Evolutionary conservation across 495 filamentous ascomycete species (phyloP).

Genomic region (Penicillium ucsense): DNA sequence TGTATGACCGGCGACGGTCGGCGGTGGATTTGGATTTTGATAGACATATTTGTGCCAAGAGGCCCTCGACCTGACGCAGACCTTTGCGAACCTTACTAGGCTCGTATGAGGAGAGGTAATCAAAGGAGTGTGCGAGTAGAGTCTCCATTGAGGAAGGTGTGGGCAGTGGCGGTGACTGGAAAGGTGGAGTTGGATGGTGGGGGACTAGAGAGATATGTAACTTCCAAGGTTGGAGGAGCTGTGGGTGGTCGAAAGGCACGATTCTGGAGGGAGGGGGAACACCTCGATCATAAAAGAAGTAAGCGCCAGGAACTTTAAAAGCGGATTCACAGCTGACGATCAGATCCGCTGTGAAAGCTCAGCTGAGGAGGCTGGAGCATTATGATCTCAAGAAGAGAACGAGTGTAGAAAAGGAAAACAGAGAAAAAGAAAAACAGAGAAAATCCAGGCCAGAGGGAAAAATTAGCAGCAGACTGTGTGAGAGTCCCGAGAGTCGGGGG

Average conservation of each 20-base stretch:
- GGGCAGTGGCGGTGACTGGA: conserved; percentile 10
- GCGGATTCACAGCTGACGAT: too few species aligned
- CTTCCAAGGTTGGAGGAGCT: too few species aligned
- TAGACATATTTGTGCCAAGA: conserved; percentile 92
- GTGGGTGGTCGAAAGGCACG: neutral
- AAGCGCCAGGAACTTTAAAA: too few species aligned
- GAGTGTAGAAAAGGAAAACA: too few species aligned
- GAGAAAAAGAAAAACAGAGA: too few species aligned
- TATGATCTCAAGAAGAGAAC: neutral
- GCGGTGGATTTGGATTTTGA: conserved; percentile 41
- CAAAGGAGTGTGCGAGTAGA: conserved; percentile 85
- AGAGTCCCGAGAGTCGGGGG: conserved; percentile 1
- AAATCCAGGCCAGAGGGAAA: too few species aligned
- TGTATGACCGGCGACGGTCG: conserved; percentile 34
- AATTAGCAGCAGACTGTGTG: neutral
- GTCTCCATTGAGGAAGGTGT: conserved; percentile 59
- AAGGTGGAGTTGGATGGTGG: neutral
- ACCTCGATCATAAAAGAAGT: too few species aligned
- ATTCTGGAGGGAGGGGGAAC: neutral
- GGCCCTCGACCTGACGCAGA: conserved; percentile 86
- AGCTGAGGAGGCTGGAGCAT: conserved; percentile 2
- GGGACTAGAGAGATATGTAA: neutral
- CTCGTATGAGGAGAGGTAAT: conserved; percentile 92
- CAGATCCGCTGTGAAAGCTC: neutral
- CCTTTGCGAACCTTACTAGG: conserved; percentile 83